Conservation (phyloP, 2,329 filamentous ascomycete species). For the Tolypocladium inflatum region DNA sequence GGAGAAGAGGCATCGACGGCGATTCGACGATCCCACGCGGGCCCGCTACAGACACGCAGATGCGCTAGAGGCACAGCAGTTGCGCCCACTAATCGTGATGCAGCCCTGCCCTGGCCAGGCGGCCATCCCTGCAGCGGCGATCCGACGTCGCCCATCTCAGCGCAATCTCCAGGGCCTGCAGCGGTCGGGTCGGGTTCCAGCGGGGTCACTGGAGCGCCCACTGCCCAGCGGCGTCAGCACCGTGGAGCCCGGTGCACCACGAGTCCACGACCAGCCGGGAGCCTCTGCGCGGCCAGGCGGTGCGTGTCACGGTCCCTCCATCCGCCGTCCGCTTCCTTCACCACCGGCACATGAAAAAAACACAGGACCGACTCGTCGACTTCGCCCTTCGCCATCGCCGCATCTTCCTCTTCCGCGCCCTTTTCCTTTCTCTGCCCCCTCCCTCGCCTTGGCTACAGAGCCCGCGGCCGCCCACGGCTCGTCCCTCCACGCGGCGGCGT, state of each 20-base stretch:
- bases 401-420: neutral
- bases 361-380: neutral
- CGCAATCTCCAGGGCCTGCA: conserved; percentile 8
- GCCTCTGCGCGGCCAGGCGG: neutral
- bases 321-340: neutral
- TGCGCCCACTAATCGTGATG: conserved; percentile 13
- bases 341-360: neutral
- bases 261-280: neutral
- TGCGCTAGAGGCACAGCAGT: conserved; percentile 16
- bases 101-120: neutral
- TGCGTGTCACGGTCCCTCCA: neutral
- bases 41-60: conserved; percentile 8
- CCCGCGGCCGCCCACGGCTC: conserved; percentile 1
- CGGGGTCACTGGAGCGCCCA: neutral
- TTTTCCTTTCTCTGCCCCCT: neutral
- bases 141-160: conserved; percentile 15
- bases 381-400: neutral
- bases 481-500: neutral
- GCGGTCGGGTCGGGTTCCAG: neutral
- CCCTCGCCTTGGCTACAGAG: neutral
- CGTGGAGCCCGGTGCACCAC: neutral
- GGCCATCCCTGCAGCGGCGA: conserved; percentile 22
- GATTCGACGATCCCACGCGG: neutral
- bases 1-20: neutral
- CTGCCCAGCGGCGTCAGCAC: neutral